Conservation (phyloP, 768 basidiomycete species). For the Suillus bovinus region DNA sequence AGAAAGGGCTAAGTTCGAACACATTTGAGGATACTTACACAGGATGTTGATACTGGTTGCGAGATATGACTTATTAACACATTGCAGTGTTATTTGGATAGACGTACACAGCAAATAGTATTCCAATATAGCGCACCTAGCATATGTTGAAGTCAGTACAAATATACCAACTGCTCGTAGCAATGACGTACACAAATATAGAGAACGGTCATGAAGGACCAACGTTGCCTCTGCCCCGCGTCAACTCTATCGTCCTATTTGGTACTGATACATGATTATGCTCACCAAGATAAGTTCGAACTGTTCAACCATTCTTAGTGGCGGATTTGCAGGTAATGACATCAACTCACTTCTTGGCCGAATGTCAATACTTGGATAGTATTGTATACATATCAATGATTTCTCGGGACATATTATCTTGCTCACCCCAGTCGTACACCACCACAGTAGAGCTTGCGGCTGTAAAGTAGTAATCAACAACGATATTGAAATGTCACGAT, state of each 20-base stretch:
- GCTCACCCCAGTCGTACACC: too few species aligned
- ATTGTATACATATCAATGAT: too few species aligned
- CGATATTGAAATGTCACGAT: too few species aligned
- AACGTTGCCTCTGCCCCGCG: not conserved
- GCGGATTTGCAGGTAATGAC: not conserved
- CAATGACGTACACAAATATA: not conserved
- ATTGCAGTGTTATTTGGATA: not conserved
- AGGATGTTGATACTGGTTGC: not conserved
- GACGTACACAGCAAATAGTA: not conserved
- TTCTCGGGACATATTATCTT: too few species aligned
- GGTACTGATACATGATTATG: not conserved
- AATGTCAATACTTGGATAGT: too few species aligned
- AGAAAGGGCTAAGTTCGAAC: not conserved
- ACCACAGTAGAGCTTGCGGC: too few species aligned
- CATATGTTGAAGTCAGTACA: not conserved
- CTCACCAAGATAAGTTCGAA: not conserved
- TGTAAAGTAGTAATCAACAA: too few species aligned
- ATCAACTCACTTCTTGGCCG: too few species aligned
- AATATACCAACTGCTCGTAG: not conserved
- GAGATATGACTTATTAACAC: not conserved
- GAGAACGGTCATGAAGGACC: not conserved
- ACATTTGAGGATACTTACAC: not conserved
- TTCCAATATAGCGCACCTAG: not conserved
- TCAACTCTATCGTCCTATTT: not conserved
- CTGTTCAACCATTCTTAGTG: not conserved